Base-by-base conservation (phyloP, 2,329 filamentous ascomycete species). In the Colletotrichum phormii region DNA sequence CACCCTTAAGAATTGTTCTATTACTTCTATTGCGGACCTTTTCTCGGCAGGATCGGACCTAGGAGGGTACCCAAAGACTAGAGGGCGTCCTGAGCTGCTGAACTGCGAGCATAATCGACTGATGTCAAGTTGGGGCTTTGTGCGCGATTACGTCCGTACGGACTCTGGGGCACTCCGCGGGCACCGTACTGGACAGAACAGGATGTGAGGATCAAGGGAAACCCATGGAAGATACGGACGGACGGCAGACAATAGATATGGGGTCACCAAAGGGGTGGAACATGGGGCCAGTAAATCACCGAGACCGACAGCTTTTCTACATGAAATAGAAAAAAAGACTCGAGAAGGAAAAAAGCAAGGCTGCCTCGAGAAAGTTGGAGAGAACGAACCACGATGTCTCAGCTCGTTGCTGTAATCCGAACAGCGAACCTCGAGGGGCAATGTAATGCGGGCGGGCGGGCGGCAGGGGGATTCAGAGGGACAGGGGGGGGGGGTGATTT, bases 271-370 rank as follows among this genome's bases (percentile, higher is more conserved):
- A 5, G 13, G 37, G 37, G 37, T 18, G 13, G 35, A 42, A 42
- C 37, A 42, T 42, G 37, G 15, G 37, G 15, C 7, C 33, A 71
- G 18, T 29, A 49, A 49, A 55, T 55, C 55, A 71, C 68, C 57
- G 57, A 71, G 68, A 55, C 64, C 53, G 26, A 49, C 68, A 58
- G 37, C 12, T 31, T 22, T 58, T 37, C 35, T 42, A 58, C 66
- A 31, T 37, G 63, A 31, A 22, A 60, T 7, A 58, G 8, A 61
- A 49, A 46, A 49, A 49, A 49, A 49, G 42, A 49, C 7, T 37
- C 5, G 61, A 13, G 31, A 15, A 11, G 26, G 26, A 24, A 53
- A 69, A 67, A 71, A 67, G 68, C 63, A 71, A 71, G 33, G 15
- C 18, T 55, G 33, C 46, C n/a, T 13, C 5, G 33, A 8, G 13